phyloP scores from a whole-genome alignment of 2,329 filamentous ascomycete genomes.

The Seiridium cupressi region DNA sequence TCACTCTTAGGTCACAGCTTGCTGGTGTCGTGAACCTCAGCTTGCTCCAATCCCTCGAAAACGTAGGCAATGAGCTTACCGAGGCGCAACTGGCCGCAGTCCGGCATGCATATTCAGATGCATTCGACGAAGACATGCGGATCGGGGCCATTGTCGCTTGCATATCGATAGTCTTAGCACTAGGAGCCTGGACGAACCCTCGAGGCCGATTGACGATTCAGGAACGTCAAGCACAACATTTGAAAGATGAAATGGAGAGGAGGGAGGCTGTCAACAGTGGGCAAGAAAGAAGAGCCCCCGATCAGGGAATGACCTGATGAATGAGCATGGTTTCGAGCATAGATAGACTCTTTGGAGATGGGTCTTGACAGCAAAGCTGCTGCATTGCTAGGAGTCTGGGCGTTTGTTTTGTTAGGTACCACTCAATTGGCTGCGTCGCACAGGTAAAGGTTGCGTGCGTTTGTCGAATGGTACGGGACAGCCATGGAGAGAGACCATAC shows the following conservation, averaged over 20 bases:
- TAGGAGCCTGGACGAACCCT: conserved; percentile 33
- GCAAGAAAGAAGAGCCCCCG: background rate
- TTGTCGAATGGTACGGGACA: too few relatives aligned
- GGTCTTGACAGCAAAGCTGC: background rate
- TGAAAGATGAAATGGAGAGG: conserved; percentile 22
- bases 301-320: background rate
- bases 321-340: too few relatives aligned
- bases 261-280: conserved; percentile 10
- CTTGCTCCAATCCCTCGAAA: conserved; percentile 23
- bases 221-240: conserved; percentile 23
- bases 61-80: conserved; percentile 18
- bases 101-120: conserved; percentile 37
- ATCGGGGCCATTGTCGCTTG: conserved; percentile 41
- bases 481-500: too few relatives aligned
- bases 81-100: conserved; percentile 28
- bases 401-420: background rate
- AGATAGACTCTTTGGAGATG: too few relatives aligned
- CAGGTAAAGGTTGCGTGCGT: too few relatives aligned
- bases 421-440: too few relatives aligned
- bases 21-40: conserved; percentile 23
- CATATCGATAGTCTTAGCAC: conserved; percentile 35
- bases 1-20: conserved; percentile 27
- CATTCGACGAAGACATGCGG: conserved; percentile 46
- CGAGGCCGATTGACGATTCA: conserved; percentile 25
- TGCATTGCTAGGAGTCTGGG: background rate